Evolutionary conservation across 257 asterid genomes (phyloP), one percentile per base, ranked within the genome.

Genomic region (Ocimum tenuiflorum): DNA sequence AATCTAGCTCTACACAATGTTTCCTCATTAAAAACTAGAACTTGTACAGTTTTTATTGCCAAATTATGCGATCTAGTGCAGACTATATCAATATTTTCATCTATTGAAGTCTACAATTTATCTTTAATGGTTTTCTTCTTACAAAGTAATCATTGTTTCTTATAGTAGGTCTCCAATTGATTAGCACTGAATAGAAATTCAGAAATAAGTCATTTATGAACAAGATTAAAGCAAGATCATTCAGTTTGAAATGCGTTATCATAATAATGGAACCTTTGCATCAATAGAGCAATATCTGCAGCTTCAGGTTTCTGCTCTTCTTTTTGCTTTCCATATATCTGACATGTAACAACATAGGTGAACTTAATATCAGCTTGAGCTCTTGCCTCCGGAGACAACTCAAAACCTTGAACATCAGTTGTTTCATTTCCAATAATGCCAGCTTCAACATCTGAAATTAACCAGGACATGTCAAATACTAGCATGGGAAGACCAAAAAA

Each of bases 281-380:
- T 94, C 82, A 94, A 77, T 65, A 87, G 68, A 59, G 99, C 97
- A 78, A 94, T 84, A 83, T 94, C 94, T 68, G 96, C 96, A 79
- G 99, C 99, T 85, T 90, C 92, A 39, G 99, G 97, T 73, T 89
- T 94, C 59, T 84, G 95, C 35, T 86, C 95, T 81, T 94, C 79
- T 77, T 90, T 90, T 78, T 90, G 96, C 75, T 82, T 84, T 41
- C 97, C 97, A 70, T 90, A 90, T 61, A 69, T 78, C 78, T 90
- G 97, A 79, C 97, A 90, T 5, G 97, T 85, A 10, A 88, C 96
- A n/a, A 90, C 96, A 63, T 83, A 84, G 18, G 97, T 86, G 73
- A 90, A 90, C 82, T 90, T 90, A 96, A 90, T 86, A 74, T 88
- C 97, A 11, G 97, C 97, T 77, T 84, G 96, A 71, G 91, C 86